Base-by-base conservation (phyloP, 192 early-diverging fungal genomes). In the Cetraspora pellucida region DNA sequence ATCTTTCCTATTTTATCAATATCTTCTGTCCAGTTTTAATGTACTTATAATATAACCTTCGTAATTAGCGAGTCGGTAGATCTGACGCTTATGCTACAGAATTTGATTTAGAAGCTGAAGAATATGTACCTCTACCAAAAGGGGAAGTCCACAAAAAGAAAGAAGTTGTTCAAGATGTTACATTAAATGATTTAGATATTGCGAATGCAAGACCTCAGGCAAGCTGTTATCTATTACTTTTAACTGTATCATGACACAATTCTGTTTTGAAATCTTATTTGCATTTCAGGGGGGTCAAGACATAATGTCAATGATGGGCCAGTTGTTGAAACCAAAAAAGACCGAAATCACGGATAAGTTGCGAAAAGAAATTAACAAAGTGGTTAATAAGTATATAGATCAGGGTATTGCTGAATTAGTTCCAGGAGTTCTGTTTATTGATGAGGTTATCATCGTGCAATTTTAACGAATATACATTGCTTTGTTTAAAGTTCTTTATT, bases 111-210 rank as follows among this genome's bases (percentile, higher is more conserved):
- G 97, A 99, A 81, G 96, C 96, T 2, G 97, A 99, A 63, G 95
- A 97, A 78, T 99, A 98, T 65, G 97, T 99, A 21, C 95, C 96
- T 19, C 82, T 97, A 68, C 97, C 97, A 23, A 98, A 99, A 85
- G 97, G 97, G 54, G 97, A 99, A 74, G 96, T 97, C 17, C 96
- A 96, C 84, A 99, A 99, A 85, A 97, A 95, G 87, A 98, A 98
- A 90, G 97, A 99, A 81, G 89, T 99, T 43, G 91, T 98, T 44
- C 97, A 98, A 82, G 95, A 97, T 81, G 96, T 99, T 3, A 97
- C 97, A 0, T 89, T 99, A 25, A 97, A 99, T 79, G 97, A 99
- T 80, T 85, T 99, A 75, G 98, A 99, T 87, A 90, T 95, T 44
- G 97, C 97, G 63, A 99, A 99, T 78, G 96, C 96, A 19, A 83